Evolutionary conservation across 805 yeast genomes (phyloP).

Genomic region (Teunomyces stri): DNA sequence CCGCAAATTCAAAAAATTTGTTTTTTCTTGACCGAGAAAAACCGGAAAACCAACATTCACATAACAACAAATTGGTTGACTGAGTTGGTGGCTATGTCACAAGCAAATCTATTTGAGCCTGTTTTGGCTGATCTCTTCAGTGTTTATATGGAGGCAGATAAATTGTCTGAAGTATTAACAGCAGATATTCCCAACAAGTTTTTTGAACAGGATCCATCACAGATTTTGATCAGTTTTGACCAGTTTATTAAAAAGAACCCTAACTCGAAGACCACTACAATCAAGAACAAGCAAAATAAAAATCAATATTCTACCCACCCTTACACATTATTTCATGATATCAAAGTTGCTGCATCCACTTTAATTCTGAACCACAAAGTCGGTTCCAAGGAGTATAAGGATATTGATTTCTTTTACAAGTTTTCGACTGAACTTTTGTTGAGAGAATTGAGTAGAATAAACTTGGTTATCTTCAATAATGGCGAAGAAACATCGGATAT

Average conservation of each 20-base stretch:
- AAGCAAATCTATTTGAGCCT: constrained; percentile 1
- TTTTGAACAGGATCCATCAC: constrained; percentile 43
- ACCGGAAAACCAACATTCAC: neutral
- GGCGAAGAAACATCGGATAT: constrained; percentile 29
- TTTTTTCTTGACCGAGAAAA: neutral
- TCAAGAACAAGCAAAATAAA: constrained; percentile 39
- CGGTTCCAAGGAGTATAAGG: constrained; percentile 48
- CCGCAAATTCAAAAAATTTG: neutral
- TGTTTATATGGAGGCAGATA: constrained; percentile 28
- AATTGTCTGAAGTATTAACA: constrained; percentile 17
- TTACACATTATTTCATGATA: constrained; percentile 64
- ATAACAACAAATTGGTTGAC: neutral
- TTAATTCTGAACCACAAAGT: constrained; percentile 46
- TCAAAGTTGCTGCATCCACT: constrained; percentile 54
- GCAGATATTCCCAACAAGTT: neutral
- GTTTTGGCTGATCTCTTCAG: constrained; percentile 19
- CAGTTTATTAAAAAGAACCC: constrained; percentile 30
- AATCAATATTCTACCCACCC: constrained; percentile 43
- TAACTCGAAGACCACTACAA: constrained; percentile 33
- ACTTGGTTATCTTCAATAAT: constrained; percentile 21
- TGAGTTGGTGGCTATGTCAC: neutral
- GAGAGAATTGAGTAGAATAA: constrained; percentile 54
- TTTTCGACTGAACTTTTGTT: constrained; percentile 60
- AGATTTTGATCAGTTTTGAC: constrained; percentile 43
- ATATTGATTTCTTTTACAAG: constrained; percentile 62